Conservation (phyloP, 352 stramenopile genomes). For the Aphanomyces invadans region DNA sequence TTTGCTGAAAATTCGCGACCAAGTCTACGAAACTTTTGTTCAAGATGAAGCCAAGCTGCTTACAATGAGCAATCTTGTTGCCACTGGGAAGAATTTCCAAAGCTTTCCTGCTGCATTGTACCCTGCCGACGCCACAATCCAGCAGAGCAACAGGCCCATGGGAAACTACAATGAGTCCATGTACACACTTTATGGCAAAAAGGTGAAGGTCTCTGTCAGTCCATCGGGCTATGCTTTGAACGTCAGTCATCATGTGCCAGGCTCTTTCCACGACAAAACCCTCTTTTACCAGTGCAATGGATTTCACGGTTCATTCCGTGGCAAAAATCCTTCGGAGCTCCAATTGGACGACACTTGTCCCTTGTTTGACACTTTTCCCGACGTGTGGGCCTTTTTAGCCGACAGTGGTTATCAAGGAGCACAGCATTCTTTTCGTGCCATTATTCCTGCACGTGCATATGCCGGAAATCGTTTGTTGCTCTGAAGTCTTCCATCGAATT, state of each 20-base stretch:
- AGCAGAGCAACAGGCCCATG: neutral
- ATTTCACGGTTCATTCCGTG: neutral
- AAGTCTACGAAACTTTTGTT: too few species aligned
- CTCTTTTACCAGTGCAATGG: neutral
- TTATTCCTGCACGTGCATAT: too few species aligned
- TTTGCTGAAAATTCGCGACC: neutral
- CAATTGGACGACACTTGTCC: neutral
- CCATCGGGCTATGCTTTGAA: neutral
- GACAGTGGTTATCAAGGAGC: neutral
- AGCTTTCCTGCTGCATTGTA: neutral
- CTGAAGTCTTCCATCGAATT: too few species aligned
- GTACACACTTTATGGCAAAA: neutral
- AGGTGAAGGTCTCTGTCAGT: neutral
- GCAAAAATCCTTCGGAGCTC: neutral
- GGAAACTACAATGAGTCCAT: neutral
- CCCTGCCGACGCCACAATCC: neutral
- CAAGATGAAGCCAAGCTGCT: neutral
- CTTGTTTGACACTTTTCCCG: neutral
- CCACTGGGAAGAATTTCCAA: neutral
- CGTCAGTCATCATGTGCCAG: neutral
- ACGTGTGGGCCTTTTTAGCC: neutral
- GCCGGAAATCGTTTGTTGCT: too few species aligned
- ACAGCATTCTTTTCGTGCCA: too few species aligned
- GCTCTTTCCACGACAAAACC: neutral
- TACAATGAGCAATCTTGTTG: neutral